Percentiles rank a stretch among this genome's conserved stretches.
These are phyloP conservation scores for Echria macrotheca DNA, from an alignment of 495 filamentous ascomycete genomes.

Conservation along the genomic window DNA sequence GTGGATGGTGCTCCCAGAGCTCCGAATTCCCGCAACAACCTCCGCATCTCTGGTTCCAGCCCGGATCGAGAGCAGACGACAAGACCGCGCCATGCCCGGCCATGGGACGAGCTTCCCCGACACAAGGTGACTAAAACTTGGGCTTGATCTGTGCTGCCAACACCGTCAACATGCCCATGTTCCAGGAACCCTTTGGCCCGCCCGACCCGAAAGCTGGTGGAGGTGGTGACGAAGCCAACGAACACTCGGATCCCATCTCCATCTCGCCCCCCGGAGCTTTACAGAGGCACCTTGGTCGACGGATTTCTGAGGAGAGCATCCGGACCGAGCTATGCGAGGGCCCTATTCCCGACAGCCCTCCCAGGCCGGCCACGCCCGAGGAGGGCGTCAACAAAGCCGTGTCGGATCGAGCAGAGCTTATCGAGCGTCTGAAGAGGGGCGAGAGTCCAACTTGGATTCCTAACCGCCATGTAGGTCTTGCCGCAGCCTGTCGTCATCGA, in stretches of 20 bases:
- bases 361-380: slow-evolving; percentile 28
- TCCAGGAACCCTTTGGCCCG: slow-evolving; percentile 42
- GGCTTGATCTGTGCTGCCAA: not conserved
- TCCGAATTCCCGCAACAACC: too few species aligned
- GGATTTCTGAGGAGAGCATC: slow-evolving; percentile 48
- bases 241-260: slow-evolving; percentile 14
- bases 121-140: too few species aligned
- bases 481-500: too few species aligned
- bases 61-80: not conserved
- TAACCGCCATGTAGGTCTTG: slow-evolving; percentile 55
- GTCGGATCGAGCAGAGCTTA: slow-evolving; percentile 68
- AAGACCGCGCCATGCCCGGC: not conserved
- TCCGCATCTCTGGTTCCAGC: too few species aligned
- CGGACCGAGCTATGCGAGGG: slow-evolving; percentile 54
- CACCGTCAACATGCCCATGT: slow-evolving; percentile 54
- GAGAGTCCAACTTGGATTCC: slow-evolving; percentile 73
- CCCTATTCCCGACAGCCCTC: slow-evolving; percentile 39
- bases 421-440: slow-evolving; percentile 75
- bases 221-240: not conserved
- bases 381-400: slow-evolving; percentile 23
- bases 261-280: slow-evolving; percentile 12
- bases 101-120: too few species aligned
- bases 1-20: too few species aligned
- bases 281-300: slow-evolving; percentile 21
- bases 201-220: slow-evolving; percentile 8